These are phyloP conservation scores for Neurospora africana DNA, from an alignment of 495 filamentous ascomycete species.

Conservation along the genomic window DNA sequence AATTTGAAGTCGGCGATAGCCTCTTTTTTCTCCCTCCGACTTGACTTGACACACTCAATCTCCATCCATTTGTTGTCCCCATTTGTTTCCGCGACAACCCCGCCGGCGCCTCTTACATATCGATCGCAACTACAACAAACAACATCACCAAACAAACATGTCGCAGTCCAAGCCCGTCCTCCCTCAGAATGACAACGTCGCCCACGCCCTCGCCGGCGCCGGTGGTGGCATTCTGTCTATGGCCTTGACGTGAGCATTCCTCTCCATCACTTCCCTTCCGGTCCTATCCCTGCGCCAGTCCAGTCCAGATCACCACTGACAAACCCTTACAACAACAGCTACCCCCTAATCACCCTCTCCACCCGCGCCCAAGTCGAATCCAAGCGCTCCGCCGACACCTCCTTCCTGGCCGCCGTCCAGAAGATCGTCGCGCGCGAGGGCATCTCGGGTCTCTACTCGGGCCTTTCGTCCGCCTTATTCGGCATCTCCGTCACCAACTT, in stretches of 20 bases:
- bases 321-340: constrained; percentile 30
- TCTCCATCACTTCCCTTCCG: background rate
- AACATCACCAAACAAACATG: constrained; percentile 14
- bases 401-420: constrained; percentile 67
- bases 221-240: constrained; percentile 92
- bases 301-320: background rate
- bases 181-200: constrained; percentile 80
- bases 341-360: constrained; percentile 94
- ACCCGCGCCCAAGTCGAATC: constrained; percentile 97
- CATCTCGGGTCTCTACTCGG: constrained; percentile 71
- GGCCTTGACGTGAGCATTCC: constrained; percentile 65
- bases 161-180: constrained; percentile 34
- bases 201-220: constrained; percentile 77
- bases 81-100: background rate
- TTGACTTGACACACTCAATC: background rate
- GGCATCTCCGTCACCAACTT: constrained; percentile 99
- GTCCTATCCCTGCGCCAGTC: background rate
- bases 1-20: background rate
- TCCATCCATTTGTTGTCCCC: background rate
- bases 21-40: background rate
- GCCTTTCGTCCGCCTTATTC: constrained; percentile 88
- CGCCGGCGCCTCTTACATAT: background rate
- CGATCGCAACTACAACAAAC: background rate
- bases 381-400: constrained; percentile 66
- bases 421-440: constrained; percentile 89